Evolutionary conservation across 140 eudicot species (phyloP).

Genomic region (Artemisia princeps): DNA sequence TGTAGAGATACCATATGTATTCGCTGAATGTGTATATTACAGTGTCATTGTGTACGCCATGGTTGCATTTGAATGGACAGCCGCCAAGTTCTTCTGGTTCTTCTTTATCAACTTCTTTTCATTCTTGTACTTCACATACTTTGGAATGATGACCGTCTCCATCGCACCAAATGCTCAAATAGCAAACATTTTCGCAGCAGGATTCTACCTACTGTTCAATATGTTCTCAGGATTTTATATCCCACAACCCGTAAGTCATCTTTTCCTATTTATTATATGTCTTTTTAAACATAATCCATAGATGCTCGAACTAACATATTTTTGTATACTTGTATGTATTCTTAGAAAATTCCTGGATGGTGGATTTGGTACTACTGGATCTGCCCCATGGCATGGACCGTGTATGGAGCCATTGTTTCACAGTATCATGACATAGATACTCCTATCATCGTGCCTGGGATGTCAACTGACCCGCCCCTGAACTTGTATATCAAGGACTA

Average conservation of each 20-base stretch:
- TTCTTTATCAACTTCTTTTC: conserved; percentile 43
- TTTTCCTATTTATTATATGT: neutral
- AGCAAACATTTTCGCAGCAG: conserved; percentile 42
- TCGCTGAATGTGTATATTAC: conserved; percentile 27
- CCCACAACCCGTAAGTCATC: conserved; percentile 39
- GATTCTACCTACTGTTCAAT: conserved; percentile 37
- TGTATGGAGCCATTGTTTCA: conserved; percentile 47
- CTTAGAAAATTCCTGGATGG: conserved; percentile 52
- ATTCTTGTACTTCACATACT: conserved; percentile 49
- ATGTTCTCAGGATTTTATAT: conserved; percentile 46
- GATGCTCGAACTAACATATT: neutral
- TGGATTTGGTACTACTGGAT: conserved; percentile 56
- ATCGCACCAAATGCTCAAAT: conserved; percentile 47
- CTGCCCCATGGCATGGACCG: conserved; percentile 57
- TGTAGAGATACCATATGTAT: conserved; percentile 39
- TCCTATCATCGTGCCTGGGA: conserved; percentile 33
- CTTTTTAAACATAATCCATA: neutral
- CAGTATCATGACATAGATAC: conserved; percentile 41
- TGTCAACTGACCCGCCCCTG: conserved; percentile 24
- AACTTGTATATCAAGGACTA: conserved; percentile 28
- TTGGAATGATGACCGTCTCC: conserved; percentile 59
- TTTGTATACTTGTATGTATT: neutral
- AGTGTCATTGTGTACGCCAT: conserved; percentile 33
- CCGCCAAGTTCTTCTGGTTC: conserved; percentile 39
- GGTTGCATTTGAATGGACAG: conserved; percentile 54